Evolutionary conservation across 164 flowering plant species (phyloP).

Genomic region (Dillenia turbinata): DNA sequence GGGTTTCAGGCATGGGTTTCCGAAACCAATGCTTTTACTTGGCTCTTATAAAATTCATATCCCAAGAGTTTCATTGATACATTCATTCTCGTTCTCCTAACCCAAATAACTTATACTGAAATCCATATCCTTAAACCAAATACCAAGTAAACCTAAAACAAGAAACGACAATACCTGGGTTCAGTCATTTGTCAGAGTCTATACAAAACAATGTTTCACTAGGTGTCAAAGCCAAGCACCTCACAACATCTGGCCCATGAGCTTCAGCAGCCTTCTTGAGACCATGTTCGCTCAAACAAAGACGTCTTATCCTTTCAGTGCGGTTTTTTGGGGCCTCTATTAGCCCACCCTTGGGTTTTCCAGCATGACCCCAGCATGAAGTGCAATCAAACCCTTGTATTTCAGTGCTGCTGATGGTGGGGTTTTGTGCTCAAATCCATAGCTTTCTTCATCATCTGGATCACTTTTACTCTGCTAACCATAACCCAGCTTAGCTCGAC

Average conservation of each 20-base stretch:
- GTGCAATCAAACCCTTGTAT: slow-evolving; percentile 68
- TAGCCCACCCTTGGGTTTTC: slow-evolving; percentile 48
- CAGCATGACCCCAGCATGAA: slow-evolving; percentile 85
- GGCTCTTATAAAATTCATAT: too few species aligned
- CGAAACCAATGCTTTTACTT: too few species aligned
- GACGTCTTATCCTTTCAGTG: slow-evolving; percentile 52
- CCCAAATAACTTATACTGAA: too few species aligned
- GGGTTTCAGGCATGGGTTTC: too few species aligned
- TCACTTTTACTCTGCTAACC: slow-evolving; percentile 11
- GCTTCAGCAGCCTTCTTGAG: slow-evolving; percentile 52
- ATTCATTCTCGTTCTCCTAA: too few species aligned
- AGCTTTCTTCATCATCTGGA: slow-evolving; percentile 40
- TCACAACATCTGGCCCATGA: slow-evolving; percentile 56
- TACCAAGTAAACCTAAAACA: slow-evolving; percentile 46
- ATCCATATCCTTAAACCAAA: too few species aligned
- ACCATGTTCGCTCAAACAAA: slow-evolving; percentile 80
- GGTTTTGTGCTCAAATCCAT: slow-evolving; percentile 16
- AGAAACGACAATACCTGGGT: background rate
- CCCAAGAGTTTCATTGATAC: too few species aligned
- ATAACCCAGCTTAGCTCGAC: background rate
- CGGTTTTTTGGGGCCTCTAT: slow-evolving; percentile 33
- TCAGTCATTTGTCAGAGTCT: background rate
- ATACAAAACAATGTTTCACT: too few species aligned
- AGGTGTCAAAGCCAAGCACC: slow-evolving; percentile 28
- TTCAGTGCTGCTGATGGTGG: slow-evolving; percentile 32